Evolutionary conservation across 345 rosid species (phyloP).

Genomic region (Pistacia integerrima): DNA sequence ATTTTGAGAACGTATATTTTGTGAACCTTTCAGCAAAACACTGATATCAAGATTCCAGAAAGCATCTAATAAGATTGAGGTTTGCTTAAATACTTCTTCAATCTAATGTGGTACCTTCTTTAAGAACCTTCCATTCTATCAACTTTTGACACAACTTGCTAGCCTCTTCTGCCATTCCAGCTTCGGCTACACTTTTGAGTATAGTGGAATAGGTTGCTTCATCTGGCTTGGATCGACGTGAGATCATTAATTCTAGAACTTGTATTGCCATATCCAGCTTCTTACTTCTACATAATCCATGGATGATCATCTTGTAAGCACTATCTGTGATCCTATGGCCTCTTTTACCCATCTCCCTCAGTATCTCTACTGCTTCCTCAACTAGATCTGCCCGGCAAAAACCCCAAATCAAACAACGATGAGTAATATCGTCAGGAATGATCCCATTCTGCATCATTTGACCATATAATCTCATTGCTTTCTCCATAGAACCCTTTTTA

Average conservation of each 20-base stretch:
- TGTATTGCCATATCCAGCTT: conserved; percentile 67
- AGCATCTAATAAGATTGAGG: background rate
- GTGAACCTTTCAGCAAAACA: background rate
- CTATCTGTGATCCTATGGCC: conserved; percentile 44
- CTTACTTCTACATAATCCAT: conserved; percentile 54
- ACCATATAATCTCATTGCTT: conserved; percentile 51
- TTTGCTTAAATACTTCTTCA: background rate
- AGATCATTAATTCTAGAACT: conserved; percentile 72
- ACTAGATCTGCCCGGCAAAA: conserved; percentile 46
- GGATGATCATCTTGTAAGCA: conserved; percentile 56
- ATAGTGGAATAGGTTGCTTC: conserved; percentile 41
- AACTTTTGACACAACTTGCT: conserved; percentile 51
- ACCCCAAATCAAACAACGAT: conserved; percentile 69
- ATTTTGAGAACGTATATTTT: conserved; percentile 10
- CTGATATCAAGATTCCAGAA: background rate
- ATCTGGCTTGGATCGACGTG: conserved; percentile 52
- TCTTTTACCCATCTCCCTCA: conserved; percentile 57
- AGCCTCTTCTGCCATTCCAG: conserved; percentile 70
- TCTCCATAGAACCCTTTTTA: conserved; percentile 52
- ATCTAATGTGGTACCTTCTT: conserved; percentile 15
- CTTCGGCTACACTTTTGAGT: conserved; percentile 51
- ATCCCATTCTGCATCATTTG: conserved; percentile 61
- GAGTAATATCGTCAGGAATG: conserved; percentile 73
- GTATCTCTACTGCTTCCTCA: conserved; percentile 59
- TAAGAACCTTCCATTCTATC: conserved; percentile 43